Conservation (phyloP, 345 rosid genomes). For the Salix caprea region DNA sequence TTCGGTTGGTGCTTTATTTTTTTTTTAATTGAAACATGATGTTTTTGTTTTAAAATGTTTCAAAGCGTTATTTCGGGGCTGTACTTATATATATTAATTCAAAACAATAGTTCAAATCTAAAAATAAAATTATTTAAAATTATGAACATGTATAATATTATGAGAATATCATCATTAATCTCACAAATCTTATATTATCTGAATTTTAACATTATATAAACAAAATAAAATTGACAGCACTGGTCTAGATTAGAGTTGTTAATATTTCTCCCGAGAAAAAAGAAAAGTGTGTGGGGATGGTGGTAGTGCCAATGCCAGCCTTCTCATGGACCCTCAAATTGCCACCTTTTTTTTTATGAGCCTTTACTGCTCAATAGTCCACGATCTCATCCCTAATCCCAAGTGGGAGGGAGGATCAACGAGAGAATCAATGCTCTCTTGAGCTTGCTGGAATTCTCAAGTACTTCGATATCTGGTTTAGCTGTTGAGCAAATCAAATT, state of each 20-base stretch:
- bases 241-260: background rate
- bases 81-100: too few relatives aligned
- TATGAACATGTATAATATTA: too few relatives aligned
- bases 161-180: too few relatives aligned
- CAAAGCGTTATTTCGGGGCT: too few relatives aligned
- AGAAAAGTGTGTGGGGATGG: slow-evolving; percentile 1
- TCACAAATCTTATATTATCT: too few relatives aligned
- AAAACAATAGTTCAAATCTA: too few relatives aligned
- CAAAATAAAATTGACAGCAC: too few relatives aligned
- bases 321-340: slow-evolving; percentile 19
- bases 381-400: slow-evolving; percentile 9
- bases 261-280: background rate
- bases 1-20: too few relatives aligned
- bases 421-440: slow-evolving; percentile 13
- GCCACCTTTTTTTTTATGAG: slow-evolving; percentile 8
- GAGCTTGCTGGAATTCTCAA: slow-evolving; percentile 13
- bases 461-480: background rate
- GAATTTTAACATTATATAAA: too few relatives aligned
- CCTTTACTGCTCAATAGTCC: slow-evolving; percentile 8
- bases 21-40: too few relatives aligned
- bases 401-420: slow-evolving; percentile 17
- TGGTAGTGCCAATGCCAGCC: slow-evolving; percentile 18
- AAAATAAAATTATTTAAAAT: too few relatives aligned
- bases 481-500: slow-evolving; percentile 16
- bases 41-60: too few relatives aligned